Evolutionary conservation across 371 early-diverging fungal genomes (phyloP).

Genomic region (Mucor velutinosus): DNA sequence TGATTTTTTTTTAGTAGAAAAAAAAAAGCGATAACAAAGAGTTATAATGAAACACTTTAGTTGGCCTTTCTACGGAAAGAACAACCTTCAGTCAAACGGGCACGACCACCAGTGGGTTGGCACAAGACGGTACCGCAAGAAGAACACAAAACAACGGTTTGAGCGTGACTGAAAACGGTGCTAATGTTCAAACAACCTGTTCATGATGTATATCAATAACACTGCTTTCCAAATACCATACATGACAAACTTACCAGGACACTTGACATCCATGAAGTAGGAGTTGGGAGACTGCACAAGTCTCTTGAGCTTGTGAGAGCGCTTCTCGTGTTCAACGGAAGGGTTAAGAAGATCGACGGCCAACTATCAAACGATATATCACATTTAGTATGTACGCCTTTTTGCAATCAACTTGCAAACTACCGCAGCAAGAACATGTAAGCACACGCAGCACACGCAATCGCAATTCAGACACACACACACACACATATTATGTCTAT

Average conservation of each 20-base stretch:
- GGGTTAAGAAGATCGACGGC: constrained; percentile 99
- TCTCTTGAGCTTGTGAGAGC: constrained; percentile 99
- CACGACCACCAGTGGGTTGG: constrained; percentile 99
- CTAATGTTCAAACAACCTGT: constrained; percentile 95
- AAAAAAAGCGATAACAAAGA: constrained; percentile 6
- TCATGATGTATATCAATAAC: neutral
- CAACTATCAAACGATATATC: constrained; percentile 63
- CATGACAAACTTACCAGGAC: constrained; percentile 73
- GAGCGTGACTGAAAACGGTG: constrained; percentile 98
- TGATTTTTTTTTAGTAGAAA: constrained; percentile 8
- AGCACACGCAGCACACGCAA: neutral
- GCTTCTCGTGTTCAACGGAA: constrained; percentile 90
- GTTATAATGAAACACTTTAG: constrained; percentile 28
- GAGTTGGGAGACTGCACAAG: constrained; percentile 99
- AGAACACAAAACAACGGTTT: constrained; percentile 96
- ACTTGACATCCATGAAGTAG: constrained; percentile 99
- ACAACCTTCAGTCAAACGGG: constrained; percentile 90
- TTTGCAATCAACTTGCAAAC: neutral
- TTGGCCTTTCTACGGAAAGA: constrained; percentile 60
- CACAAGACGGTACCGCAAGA: constrained; percentile 96
- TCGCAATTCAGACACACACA: neutral
- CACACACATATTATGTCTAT: neutral
- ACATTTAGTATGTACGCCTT: neutral
- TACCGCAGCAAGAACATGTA: constrained; percentile 1
- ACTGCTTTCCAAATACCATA: neutral